These are phyloP conservation scores for Xylaria acuta DNA, from an alignment of 495 filamentous ascomycete genomes.

Conservation along the genomic window DNA sequence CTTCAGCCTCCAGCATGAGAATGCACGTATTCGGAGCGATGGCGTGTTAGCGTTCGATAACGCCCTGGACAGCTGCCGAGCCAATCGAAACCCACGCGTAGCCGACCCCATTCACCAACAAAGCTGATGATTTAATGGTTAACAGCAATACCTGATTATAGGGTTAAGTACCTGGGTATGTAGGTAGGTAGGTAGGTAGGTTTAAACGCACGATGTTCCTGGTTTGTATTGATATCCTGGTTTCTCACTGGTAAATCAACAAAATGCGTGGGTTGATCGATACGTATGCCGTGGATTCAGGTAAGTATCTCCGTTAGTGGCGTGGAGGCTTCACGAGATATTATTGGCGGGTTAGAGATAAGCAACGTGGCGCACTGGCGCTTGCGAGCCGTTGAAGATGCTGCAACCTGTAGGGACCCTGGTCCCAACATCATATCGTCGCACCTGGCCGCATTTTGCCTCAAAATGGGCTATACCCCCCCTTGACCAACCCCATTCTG, in stretches of 20 bases:
- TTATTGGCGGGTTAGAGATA: not conserved
- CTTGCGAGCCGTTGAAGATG: not conserved
- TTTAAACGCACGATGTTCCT: not conserved
- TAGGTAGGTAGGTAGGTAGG: not conserved
- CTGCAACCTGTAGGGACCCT: slow-evolving; percentile 5
- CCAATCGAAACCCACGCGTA: not conserved
- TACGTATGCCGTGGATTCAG: not conserved
- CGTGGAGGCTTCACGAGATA: not conserved
- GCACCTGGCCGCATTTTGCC: slow-evolving; percentile 23
- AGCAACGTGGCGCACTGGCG: slow-evolving; percentile 1
- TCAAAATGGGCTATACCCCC: slow-evolving; percentile 8
- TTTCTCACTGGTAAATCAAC: not conserved
- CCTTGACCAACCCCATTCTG: slow-evolving; percentile 13
- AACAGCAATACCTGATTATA: no score
- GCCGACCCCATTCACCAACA: not conserved
- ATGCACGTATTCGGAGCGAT: slow-evolving; percentile 6
- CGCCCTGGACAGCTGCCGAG: not conserved
- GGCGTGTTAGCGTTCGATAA: not conserved
- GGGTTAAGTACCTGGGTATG: not conserved
- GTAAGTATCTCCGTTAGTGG: not conserved
- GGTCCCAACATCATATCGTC: slow-evolving; percentile 18
- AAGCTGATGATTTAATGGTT: no score
- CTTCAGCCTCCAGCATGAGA: slow-evolving; percentile 4
- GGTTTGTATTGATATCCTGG: not conserved
- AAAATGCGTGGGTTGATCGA: not conserved